Percentiles rank a stretch among this genome's conserved stretches.
These are phyloP conservation scores for Coemansia sp. DNA, from an alignment of 192 early-diverging fungal genomes.

Conservation along the genomic window DNA sequence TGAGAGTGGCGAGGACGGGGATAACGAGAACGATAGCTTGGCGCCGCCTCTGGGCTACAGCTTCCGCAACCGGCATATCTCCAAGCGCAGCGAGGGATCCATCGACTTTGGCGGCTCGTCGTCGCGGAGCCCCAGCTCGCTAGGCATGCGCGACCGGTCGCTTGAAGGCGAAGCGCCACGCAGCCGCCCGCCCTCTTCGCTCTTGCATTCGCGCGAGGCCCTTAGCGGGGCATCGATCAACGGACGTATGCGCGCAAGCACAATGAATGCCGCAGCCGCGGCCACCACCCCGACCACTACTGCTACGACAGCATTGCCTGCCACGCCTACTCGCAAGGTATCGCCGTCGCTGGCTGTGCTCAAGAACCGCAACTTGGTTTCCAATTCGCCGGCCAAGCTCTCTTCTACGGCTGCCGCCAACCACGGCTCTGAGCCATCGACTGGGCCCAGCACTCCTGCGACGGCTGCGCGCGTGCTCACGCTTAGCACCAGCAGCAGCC, in stretches of 20 bases:
- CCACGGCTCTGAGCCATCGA: neutral
- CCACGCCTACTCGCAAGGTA: constrained; percentile 32
- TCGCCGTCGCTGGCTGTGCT: constrained; percentile 45
- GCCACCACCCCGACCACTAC: too few species aligned
- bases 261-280: constrained; percentile 1
- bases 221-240: constrained; percentile 38
- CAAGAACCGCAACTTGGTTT: constrained; percentile 49
- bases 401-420: neutral
- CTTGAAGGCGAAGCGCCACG: constrained; percentile 7
- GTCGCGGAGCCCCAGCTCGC: constrained; percentile 22
- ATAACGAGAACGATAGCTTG: constrained; percentile 12
- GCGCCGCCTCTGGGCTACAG: neutral
- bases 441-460: constrained; percentile 4
- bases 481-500: constrained; percentile 17
- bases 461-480: constrained; percentile 2
- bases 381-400: constrained; percentile 38
- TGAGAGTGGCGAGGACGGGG: constrained; percentile 28
- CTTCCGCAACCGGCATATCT: constrained; percentile 22
- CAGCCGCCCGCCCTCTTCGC: constrained; percentile 23
- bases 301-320: neutral
- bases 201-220: constrained; percentile 24
- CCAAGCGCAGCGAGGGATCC: constrained; percentile 46
- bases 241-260: constrained; percentile 46
- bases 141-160: constrained; percentile 20
- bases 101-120: constrained; percentile 24